Evolutionary conservation across 1,139 yeast genomes (phyloP).

Genomic region (Protomyces macrosporus): DNA sequence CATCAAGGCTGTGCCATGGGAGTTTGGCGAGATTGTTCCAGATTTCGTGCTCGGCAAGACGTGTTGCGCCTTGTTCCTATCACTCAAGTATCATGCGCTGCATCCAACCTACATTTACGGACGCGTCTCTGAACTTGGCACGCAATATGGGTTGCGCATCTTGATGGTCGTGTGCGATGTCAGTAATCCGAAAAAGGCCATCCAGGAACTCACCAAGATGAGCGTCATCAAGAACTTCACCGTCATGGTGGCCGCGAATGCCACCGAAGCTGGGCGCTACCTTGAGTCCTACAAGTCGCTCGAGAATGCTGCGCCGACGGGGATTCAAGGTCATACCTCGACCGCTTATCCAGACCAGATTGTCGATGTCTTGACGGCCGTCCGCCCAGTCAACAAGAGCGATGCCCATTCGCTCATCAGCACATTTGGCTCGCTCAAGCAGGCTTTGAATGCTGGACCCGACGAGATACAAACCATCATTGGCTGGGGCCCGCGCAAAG

Average conservation of each 20-base stretch:
- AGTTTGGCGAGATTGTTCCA: constrained; percentile 47
- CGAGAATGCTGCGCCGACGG: constrained; percentile 38
- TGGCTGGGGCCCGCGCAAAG: constrained; percentile 57
- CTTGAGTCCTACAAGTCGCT: constrained; percentile 41
- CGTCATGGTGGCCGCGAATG: constrained; percentile 70
- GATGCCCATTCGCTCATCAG: constrained; percentile 54
- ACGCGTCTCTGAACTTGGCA: constrained; percentile 56
- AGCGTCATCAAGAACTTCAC: constrained; percentile 69
- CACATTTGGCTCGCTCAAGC: constrained; percentile 50
- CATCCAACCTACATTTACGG: constrained; percentile 82
- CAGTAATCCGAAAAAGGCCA: constrained; percentile 62
- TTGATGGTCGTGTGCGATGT: constrained; percentile 72
- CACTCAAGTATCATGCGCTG: constrained; percentile 71
- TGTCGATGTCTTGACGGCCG: constrained; percentile 49
- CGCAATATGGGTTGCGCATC: constrained; percentile 50
- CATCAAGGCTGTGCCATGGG: constrained; percentile 49
- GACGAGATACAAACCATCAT: constrained; percentile 39
- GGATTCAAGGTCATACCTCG: constrained; percentile 46
- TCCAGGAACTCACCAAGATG: constrained; percentile 64
- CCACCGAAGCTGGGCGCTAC: constrained; percentile 81
- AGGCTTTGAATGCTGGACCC: constrained; percentile 45
- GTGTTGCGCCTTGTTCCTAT: constrained; percentile 62
- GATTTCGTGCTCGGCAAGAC: constrained; percentile 63
- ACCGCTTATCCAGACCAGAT: constrained; percentile 50
- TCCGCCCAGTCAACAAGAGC: constrained; percentile 54